Evolutionary conservation across 2,329 filamentous ascomycete species (phyloP).

Genomic region (Colletotrichum euphorbiae): DNA sequence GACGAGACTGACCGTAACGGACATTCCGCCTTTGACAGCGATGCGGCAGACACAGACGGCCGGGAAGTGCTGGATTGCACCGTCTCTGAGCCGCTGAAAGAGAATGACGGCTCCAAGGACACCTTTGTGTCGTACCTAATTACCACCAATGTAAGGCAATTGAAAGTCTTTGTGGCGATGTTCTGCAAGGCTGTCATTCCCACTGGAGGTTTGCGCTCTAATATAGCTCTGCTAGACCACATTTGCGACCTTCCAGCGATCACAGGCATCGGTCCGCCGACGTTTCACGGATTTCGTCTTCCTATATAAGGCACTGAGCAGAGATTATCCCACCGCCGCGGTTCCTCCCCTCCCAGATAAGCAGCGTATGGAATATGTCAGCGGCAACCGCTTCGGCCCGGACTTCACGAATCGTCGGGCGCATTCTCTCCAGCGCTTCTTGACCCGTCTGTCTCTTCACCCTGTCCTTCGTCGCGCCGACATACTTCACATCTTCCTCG

Average conservation of each 20-base stretch:
- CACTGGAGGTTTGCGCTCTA: slow-evolving; percentile 10
- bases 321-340: slow-evolving; percentile 90
- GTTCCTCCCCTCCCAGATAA: slow-evolving; percentile 97
- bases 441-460: slow-evolving; percentile 87
- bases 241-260: slow-evolving; percentile 90
- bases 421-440: slow-evolving; percentile 90
- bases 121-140: slow-evolving; percentile 96
- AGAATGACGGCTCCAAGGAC: slow-evolving; percentile 96
- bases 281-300: slow-evolving; percentile 99
- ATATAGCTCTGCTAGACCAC: slow-evolving; percentile 76
- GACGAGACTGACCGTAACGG: slow-evolving; percentile 39
- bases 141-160: slow-evolving; percentile 78
- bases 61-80: slow-evolving; percentile 84
- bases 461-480: slow-evolving; percentile 86
- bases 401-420: slow-evolving; percentile 93
- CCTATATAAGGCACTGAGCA: slow-evolving; percentile 88
- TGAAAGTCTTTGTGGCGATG: slow-evolving; percentile 12
- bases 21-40: slow-evolving; percentile 61
- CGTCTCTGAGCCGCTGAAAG: slow-evolving; percentile 88
- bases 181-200: neutral
- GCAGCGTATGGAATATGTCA: slow-evolving; percentile 99
- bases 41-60: slow-evolving; percentile 66
- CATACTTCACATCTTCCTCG: slow-evolving; percentile 89
- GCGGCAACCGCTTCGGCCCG: slow-evolving; percentile 91
- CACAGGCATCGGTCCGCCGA: slow-evolving; percentile 82